Evolutionary conservation across 805 yeast genomes (phyloP), one percentile per base, ranked within the genome.

Genomic region (Yarrowia osloensis): DNA sequence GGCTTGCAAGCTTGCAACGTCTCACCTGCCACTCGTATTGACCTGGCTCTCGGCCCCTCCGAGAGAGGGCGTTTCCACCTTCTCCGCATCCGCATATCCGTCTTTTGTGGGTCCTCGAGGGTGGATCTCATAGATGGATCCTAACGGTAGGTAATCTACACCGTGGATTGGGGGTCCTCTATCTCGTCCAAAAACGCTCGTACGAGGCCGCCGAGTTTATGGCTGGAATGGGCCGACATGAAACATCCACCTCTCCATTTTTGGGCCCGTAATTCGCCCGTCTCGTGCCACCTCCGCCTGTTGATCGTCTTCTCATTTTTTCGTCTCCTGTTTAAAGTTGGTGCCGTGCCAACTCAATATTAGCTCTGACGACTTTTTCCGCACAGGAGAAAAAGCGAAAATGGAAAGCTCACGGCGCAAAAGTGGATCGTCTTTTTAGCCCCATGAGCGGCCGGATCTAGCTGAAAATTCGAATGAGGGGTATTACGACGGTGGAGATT

Each of bases 271-370:
- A 6, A 37, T 4, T 17, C 19, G 40, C 19, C 19, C 35, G 3
- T 28, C 4, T n/a, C 22, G 35, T 8, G 6, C 24, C 52, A 26
- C 49, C 29, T 13, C 49, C 49, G 49, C 29, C 49, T 44, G 49
- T 44, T 44, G 49, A 44, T 44, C 49, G 49, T n/a, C 31, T 13
- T 8, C 26, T 26, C 17, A 7, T n/a, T 35, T 39, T 35, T 35
- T 17, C 42, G 12, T 39, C 46, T 19, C 24, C 12, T 46, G 15
- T 8, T 37, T 54, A 37, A 24, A 54, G 61, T 54, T 54, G 61
- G 61, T 54, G 61, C 61, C 61, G 61, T 54, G 46, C 46, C 31
- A 54, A 54, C 39, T 37, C 39, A 31, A 54, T 24, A 17, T 54
- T 37, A 12, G 8, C 33, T 46, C 21, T 21, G 33, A 15, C 13